Evolutionary conservation across 2,329 filamentous ascomycete genomes (phyloP).

Genomic region (Leptoxyphium fumago): DNA sequence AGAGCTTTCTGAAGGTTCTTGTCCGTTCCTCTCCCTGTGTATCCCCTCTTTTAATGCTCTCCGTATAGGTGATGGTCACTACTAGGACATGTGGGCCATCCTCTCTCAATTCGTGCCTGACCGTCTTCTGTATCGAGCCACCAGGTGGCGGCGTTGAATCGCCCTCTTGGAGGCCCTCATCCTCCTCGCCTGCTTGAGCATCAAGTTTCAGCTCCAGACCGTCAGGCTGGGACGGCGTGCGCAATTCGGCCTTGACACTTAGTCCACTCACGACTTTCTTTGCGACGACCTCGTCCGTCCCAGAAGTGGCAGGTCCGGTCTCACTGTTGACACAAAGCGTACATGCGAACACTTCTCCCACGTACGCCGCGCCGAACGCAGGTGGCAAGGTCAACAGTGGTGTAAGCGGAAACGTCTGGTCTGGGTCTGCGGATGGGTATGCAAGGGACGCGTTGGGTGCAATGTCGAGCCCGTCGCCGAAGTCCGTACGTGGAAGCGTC

Average conservation of each 20-base stretch:
- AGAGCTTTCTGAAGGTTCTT: constrained; percentile 83
- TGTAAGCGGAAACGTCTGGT: constrained; percentile 36
- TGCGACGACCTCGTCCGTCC: constrained; percentile 17
- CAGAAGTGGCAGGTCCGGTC: constrained; percentile 16
- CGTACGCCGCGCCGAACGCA: constrained; percentile 86
- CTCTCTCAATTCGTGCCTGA: constrained; percentile 80
- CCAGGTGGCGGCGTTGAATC: constrained; percentile 26
- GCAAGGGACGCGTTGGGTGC: constrained; percentile 56
- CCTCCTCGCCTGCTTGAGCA: constrained; percentile 40
- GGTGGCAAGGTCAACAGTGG: constrained; percentile 68
- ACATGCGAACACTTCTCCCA: constrained; percentile 88
- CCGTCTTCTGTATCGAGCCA: constrained; percentile 62
- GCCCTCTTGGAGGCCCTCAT: constrained; percentile 3
- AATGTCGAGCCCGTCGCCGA: constrained; percentile 33
- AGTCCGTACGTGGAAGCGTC: constrained; percentile 40
- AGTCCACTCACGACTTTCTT: constrained; percentile 53
- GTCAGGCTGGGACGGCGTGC: constrained; percentile 62
- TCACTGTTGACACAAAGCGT: constrained; percentile 96
- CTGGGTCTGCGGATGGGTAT: constrained; percentile 39
- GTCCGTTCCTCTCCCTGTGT: constrained; percentile 39
- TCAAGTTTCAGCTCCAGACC: constrained; percentile 43
- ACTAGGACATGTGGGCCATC: constrained; percentile 88
- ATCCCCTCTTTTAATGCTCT: constrained; percentile 38
- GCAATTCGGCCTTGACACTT: constrained; percentile 82
- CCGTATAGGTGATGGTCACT: constrained; percentile 87